phyloP scores from a whole-genome alignment of 164 flowering plant species.

The Dillenia suffruticosa region DNA sequence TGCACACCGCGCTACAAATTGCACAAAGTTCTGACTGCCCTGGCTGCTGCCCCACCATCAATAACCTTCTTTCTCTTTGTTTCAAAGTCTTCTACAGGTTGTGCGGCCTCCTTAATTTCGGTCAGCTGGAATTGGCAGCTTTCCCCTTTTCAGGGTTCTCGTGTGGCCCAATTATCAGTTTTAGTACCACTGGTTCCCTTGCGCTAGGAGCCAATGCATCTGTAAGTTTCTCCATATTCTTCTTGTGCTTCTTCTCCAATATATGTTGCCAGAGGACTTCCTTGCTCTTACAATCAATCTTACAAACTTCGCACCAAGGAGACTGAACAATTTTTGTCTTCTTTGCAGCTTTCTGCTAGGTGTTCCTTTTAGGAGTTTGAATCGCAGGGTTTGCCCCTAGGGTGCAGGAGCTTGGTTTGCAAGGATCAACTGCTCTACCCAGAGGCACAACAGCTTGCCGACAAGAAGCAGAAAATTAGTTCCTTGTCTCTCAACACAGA shows the following conservation, averaged over 20 bases:
- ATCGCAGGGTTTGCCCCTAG: conserved; percentile 1
- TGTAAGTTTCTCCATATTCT: conserved; percentile 27
- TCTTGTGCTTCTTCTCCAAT: conserved; percentile 44
- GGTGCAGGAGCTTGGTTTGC: conserved; percentile 13
- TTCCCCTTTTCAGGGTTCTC: conserved; percentile 18
- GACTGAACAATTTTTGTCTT: conserved; percentile 30
- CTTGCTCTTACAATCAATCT: conserved; percentile 30
- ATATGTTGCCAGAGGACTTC: conserved; percentile 32
- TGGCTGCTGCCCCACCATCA: conserved; percentile 40
- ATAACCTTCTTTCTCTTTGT: conserved; percentile 35
- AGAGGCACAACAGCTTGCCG: conserved; percentile 17
- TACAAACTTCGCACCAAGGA: conserved; percentile 42
- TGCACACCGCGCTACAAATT: conserved; percentile 46
- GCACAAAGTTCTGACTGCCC: conserved; percentile 32
- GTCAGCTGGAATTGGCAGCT: neutral
- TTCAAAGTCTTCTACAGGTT: conserved; percentile 27
- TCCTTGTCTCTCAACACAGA: neutral
- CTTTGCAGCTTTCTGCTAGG: conserved; percentile 18
- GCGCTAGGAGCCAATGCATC: neutral
- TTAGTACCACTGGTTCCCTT: neutral
- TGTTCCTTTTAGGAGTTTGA: conserved; percentile 8
- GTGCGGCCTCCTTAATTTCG: conserved; percentile 16
- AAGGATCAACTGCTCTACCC: conserved; percentile 6
- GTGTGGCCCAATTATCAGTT: conserved; percentile 25
- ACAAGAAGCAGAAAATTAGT: neutral